Evolutionary conservation across 768 basidiomycete species (phyloP), one percentile per base, ranked within the genome.

Genomic region (Cystofilobasidium ferigula): DNA sequence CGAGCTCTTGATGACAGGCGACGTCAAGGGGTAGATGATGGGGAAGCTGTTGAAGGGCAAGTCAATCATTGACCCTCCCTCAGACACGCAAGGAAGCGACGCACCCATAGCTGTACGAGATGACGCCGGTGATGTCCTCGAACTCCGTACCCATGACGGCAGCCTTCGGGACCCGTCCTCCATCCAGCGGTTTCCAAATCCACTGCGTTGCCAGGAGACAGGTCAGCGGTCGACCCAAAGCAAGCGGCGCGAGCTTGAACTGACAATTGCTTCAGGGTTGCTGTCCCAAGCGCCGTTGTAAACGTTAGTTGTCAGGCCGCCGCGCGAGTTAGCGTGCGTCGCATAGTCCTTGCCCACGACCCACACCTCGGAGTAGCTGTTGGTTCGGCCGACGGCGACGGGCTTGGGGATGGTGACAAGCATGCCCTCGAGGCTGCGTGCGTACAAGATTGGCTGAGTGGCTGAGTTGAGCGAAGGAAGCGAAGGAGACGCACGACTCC

Each of bases 331-430:
- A 71, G 79, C 77, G 3, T 83, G 83, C 12, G 80, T 81, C 5
- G 80, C 79, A 2, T 78, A 77, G 83, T 83, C 84, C 63, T 79
- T 77, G 42, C 83, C 83, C 61, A 81, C 76, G 0, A 82, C 81
- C 84, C 83, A 85, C 61, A 84, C 78, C 62, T 84, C 82, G 9
- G 81, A 80, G 70, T 79, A 83, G 34, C 71, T 75, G 69, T 83
- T 83, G 35, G 78, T 78, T 71, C 84, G 84, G 64, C 79, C 76
- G 7, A 80, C 70, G 4, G 81, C 78, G 7, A 76, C 73, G 2
- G 84, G 83, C 5, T 73, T 76, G 5, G 78, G 80, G 28, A 84
- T 76, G 0, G 79, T 79, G 28, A 85, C 83, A 3, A 85, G 75
- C 70, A 82, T 80, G 2, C 83, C 83, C 67, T 83, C 81, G 13